phyloP scores from a whole-genome alignment of 2,329 filamentous ascomycete genomes.

The Ophiocordyceps sinensis region DNA sequence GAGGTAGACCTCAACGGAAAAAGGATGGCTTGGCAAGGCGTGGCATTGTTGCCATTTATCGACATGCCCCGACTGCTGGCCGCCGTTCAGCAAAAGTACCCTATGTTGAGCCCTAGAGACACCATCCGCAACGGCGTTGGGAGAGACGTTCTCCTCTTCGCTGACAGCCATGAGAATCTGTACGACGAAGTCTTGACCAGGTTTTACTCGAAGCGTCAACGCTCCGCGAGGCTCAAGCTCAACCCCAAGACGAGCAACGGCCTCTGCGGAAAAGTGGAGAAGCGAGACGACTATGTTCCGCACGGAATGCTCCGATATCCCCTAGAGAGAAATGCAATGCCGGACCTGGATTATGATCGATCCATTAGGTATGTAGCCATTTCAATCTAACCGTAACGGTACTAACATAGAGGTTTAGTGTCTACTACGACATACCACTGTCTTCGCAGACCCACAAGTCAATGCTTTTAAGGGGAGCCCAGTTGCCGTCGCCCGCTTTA shows the following conservation, averaged over 20 bases:
- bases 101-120: constrained; percentile 63
- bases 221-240: constrained; percentile 50
- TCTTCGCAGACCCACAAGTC: constrained; percentile 71
- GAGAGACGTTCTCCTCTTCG: constrained; percentile 69
- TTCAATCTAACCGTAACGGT: background rate
- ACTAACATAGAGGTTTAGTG: constrained; percentile 32
- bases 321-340: constrained; percentile 55
- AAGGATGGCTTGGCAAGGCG: constrained; percentile 96
- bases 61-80: constrained; percentile 74
- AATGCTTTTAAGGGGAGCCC: constrained; percentile 77
- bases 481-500: constrained; percentile 56
- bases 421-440: constrained; percentile 71
- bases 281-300: constrained; percentile 71
- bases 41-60: constrained; percentile 88
- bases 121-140: constrained; percentile 64
- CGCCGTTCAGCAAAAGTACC: constrained; percentile 74
- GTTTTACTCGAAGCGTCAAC: constrained; percentile 87
- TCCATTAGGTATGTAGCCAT: constrained; percentile 55
- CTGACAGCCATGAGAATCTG: constrained; percentile 61
- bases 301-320: constrained; percentile 71
- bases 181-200: constrained; percentile 73
- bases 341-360: constrained; percentile 68
- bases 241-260: constrained; percentile 64
- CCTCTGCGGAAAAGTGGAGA: constrained; percentile 65
- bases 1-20: constrained; percentile 90